phyloP scores from a whole-genome alignment of 2,329 filamentous ascomycete species.

The Paecilomyces formosus region DNA sequence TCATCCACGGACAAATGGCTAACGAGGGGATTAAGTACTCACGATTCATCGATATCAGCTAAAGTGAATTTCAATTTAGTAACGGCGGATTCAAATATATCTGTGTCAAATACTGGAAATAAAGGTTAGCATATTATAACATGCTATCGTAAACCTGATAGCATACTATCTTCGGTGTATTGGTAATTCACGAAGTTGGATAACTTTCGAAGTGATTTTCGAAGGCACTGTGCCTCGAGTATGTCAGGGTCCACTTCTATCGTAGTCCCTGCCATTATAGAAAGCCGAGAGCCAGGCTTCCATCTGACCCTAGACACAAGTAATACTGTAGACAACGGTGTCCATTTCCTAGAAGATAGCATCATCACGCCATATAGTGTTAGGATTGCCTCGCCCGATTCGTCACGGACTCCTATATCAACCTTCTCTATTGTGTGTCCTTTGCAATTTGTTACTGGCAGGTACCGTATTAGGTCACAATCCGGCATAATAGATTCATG shows the following conservation, averaged over 20 bases:
- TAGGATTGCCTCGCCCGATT: constrained; percentile 40
- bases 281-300: constrained; percentile 26
- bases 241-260: constrained; percentile 43
- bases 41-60: constrained; percentile 11
- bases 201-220: constrained; percentile 33
- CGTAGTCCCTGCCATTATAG: constrained; percentile 34
- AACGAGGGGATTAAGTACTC: neutral
- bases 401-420: constrained; percentile 41
- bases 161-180: constrained; percentile 28
- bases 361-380: constrained; percentile 38
- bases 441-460: constrained; percentile 40
- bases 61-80: constrained; percentile 9
- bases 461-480: neutral
- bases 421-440: constrained; percentile 32
- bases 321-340: constrained; percentile 33
- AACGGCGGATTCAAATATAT: constrained; percentile 2
- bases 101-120: constrained; percentile 7
- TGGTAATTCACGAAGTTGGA: constrained; percentile 40
- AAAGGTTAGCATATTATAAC: neutral
- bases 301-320: constrained; percentile 35
- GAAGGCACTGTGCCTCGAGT: constrained; percentile 38
- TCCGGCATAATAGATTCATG: neutral
- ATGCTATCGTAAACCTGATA: neutral
- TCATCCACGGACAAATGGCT: neutral
- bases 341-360: constrained; percentile 27